These are phyloP conservation scores for Stemphylium lycopersici DNA, from an alignment of 2,329 filamentous ascomycete species.

Conservation along the genomic window DNA sequence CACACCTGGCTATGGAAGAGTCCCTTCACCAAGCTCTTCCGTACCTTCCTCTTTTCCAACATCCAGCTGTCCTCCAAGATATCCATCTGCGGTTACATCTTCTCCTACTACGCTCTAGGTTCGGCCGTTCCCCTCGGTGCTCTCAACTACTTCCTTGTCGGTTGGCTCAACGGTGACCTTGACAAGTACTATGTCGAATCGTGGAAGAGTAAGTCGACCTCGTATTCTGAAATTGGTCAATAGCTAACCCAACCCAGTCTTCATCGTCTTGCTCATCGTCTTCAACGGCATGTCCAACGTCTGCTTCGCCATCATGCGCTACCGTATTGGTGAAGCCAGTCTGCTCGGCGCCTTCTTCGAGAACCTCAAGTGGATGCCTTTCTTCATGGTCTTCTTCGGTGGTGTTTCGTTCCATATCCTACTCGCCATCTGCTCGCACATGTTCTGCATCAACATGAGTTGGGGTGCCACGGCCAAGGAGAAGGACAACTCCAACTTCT, in stretches of 20 bases:
- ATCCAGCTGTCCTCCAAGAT: conserved; percentile 70
- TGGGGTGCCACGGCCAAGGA: conserved; percentile 87
- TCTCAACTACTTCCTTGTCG: conserved; percentile 72
- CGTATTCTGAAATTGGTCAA: too few species aligned
- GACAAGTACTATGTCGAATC: conserved; percentile 80
- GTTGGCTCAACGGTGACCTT: conserved; percentile 73
- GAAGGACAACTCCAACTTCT: conserved; percentile 81
- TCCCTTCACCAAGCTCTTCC: conserved; percentile 69
- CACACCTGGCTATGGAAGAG: conserved; percentile 65
- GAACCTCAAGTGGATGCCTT: conserved; percentile 67
- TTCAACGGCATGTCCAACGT: conserved; percentile 67
- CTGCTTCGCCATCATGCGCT: conserved; percentile 65
- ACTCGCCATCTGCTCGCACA: conserved; percentile 77
- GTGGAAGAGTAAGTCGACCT: conserved; percentile 57
- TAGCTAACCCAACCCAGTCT: conserved; percentile 57
- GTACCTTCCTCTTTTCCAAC: conserved; percentile 63
- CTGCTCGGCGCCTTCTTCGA: conserved; percentile 59
- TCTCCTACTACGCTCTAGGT: conserved; percentile 72
- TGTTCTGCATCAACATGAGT: conserved; percentile 84
- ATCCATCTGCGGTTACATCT: conserved; percentile 71
- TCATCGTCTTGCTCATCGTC: conserved; percentile 65
- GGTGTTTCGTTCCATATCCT: conserved; percentile 80
- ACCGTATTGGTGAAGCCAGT: conserved; percentile 62
- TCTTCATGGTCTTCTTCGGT: conserved; percentile 79
- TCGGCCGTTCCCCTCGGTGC: conserved; percentile 68